Percentiles rank a stretch among this genome's conserved stretches.
Evolutionary conservation across 805 yeast genomes (phyloP).

Genomic region (Blastobotrys attinorum): DNA sequence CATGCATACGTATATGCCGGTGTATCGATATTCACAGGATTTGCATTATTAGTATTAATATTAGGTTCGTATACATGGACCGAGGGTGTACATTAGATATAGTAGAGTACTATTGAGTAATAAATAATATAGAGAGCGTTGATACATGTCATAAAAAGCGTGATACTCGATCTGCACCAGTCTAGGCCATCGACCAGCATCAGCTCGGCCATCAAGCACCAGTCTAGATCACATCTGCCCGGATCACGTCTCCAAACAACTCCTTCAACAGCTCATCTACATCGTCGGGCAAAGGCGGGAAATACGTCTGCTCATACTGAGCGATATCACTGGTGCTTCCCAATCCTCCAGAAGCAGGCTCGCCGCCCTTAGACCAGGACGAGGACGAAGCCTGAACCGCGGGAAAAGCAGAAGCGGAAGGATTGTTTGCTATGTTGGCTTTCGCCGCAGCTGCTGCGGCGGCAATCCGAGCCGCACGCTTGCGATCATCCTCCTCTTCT

Average conservation of each 20-base stretch:
- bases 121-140: neutral
- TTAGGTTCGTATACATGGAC: constrained; percentile 73
- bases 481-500: too few relatives aligned
- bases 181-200: too few relatives aligned
- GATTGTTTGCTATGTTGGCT: too few relatives aligned
- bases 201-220: too few relatives aligned
- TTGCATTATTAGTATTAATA: constrained; percentile 44
- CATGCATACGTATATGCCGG: constrained; percentile 45
- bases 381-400: too few relatives aligned
- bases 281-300: neutral
- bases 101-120: neutral
- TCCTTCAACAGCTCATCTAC: constrained; percentile 2
- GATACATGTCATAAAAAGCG: neutral
- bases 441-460: too few relatives aligned
- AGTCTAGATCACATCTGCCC: neutral
- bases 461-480: too few relatives aligned
- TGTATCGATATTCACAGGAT: constrained; percentile 41
- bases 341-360: too few relatives aligned
- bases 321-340: too few relatives aligned
- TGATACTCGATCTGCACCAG: too few relatives aligned
- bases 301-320: neutral
- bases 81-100: constrained; percentile 28
- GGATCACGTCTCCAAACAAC: constrained; percentile 2
- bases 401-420: too few relatives aligned
- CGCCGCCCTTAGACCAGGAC: too few relatives aligned